These are phyloP conservation scores for Chaetomium olivaceum DNA, from an alignment of 2,329 filamentous ascomycete genomes.

Conservation along the genomic window DNA sequence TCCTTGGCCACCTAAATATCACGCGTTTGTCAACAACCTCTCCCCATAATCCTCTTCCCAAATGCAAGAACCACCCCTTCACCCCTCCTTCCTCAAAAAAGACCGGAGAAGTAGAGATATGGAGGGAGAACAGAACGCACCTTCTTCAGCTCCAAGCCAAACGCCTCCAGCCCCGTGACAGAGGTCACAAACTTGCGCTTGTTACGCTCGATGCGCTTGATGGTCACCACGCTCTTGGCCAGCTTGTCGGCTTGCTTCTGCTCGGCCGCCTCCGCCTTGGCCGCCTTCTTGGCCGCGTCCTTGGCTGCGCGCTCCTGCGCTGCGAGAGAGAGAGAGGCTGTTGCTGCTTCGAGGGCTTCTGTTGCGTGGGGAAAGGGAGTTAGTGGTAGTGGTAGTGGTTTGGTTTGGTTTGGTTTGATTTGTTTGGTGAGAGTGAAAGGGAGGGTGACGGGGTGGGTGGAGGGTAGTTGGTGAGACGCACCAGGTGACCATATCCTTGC, in stretches of 20 bases:
- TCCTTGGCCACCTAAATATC: conserved; percentile 72
- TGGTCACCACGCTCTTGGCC: conserved; percentile 77
- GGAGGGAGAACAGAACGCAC: conserved; percentile 34
- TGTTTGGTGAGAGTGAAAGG: neutral
- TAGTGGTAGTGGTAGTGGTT: conserved; percentile 9
- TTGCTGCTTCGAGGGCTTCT: conserved; percentile 82
- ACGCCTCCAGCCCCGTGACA: conserved; percentile 85
- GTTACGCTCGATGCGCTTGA: conserved; percentile 97
- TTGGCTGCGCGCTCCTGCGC: conserved; percentile 94
- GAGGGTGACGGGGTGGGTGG: conserved; percentile 9
- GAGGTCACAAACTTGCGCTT: conserved; percentile 97
- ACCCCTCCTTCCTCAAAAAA: neutral
- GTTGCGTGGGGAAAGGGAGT: neutral
- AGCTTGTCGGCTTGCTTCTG: conserved; percentile 80
- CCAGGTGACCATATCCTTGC: conserved; percentile 81
- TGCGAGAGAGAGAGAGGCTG: conserved; percentile 82
- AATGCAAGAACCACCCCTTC: neutral
- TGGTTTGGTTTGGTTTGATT: neutral
- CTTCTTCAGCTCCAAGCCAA: conserved; percentile 92
- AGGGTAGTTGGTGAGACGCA: conserved; percentile 42
- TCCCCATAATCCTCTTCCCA: neutral
- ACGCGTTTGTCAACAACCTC: neutral
- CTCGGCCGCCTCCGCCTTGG: conserved; percentile 87
- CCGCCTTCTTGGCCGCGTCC: conserved; percentile 94
- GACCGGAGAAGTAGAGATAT: neutral